Evolutionary conservation across 257 asterid genomes (phyloP).

Genomic region (Ehretia macrophylla): DNA sequence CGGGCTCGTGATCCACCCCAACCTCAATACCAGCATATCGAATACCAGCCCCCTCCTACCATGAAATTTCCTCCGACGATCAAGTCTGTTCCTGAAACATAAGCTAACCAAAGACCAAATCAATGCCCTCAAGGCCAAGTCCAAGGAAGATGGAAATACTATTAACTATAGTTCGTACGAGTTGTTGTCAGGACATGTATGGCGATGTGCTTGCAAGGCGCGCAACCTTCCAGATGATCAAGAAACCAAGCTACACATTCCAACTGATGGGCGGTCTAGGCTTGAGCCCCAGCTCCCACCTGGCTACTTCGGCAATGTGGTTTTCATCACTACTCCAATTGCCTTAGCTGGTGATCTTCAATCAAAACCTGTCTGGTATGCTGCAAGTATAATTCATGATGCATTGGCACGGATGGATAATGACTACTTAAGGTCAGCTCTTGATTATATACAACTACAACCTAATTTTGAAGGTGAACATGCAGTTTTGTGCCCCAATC

Average conservation of each 20-base stretch:
- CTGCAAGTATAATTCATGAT: slow-evolving; percentile 66
- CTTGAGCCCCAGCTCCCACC: slow-evolving; percentile 63
- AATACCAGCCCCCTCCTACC: slow-evolving; percentile 90
- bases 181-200: slow-evolving; percentile 77
- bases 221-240: slow-evolving; percentile 66
- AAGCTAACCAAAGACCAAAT: slow-evolving; percentile 59
- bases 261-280: slow-evolving; percentile 77
- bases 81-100: slow-evolving; percentile 41
- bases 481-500: slow-evolving; percentile 79
- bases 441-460: slow-evolving; percentile 81
- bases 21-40: slow-evolving; percentile 78
- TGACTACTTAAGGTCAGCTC: slow-evolving; percentile 75
- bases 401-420: slow-evolving; percentile 76
- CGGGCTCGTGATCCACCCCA: slow-evolving; percentile 77
- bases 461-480: slow-evolving; percentile 85
- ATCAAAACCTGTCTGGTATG: slow-evolving; percentile 55
- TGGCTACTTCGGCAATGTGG: slow-evolving; percentile 85
- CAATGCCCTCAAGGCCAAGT: slow-evolving; percentile 58
- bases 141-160: slow-evolving; percentile 54
- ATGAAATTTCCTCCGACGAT: slow-evolving; percentile 26
- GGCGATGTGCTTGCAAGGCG: slow-evolving; percentile 73
- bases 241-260: slow-evolving; percentile 67
- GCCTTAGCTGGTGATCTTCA: slow-evolving; percentile 62
- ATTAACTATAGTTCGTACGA: slow-evolving; percentile 72
- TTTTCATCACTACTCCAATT: slow-evolving; percentile 69